These are phyloP conservation scores for Suhomyces canberraensis DNA, from an alignment of 805 yeast genomes.

Conservation along the genomic window DNA sequence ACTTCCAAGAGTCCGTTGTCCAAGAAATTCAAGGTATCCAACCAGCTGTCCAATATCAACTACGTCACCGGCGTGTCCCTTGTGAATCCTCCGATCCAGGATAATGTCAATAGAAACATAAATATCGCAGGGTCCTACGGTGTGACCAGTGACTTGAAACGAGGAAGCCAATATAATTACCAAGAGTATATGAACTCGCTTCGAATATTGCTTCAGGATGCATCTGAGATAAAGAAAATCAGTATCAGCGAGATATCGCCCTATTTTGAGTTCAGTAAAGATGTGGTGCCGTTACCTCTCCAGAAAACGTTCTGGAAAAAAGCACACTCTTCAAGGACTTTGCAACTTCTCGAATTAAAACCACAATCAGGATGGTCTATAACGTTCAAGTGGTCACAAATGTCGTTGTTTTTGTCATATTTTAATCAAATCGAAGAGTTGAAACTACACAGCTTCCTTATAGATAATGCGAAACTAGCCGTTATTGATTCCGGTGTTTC, in stretches of 20 bases:
- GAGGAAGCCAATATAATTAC: conserved; percentile 17
- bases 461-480: conserved; percentile 38
- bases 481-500: conserved; percentile 5
- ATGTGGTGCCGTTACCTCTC: neutral
- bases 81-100: conserved; percentile 32
- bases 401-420: conserved; percentile 44
- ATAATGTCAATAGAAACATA: conserved; percentile 18
- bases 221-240: conserved; percentile 45
- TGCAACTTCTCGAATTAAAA: conserved; percentile 34
- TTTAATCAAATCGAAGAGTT: conserved; percentile 39
- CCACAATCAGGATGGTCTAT: conserved; percentile 52
- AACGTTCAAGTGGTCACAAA: conserved; percentile 44
- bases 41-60: conserved; percentile 29
- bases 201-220: conserved; percentile 36
- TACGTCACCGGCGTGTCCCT: conserved; percentile 26
- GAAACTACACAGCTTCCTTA: conserved; percentile 43
- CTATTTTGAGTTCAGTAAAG: conserved; percentile 36
- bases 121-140: conserved; percentile 37
- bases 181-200: conserved; percentile 23
- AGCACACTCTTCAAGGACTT: conserved; percentile 15
- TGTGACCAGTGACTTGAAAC: conserved; percentile 21
- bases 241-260: conserved; percentile 47
- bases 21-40: conserved; percentile 17
- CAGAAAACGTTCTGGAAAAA: conserved; percentile 2
- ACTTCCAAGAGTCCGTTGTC: conserved; percentile 16